Evolutionary conservation across 805 yeast genomes (phyloP).

Genomic region (Kuraishia hungarica): DNA sequence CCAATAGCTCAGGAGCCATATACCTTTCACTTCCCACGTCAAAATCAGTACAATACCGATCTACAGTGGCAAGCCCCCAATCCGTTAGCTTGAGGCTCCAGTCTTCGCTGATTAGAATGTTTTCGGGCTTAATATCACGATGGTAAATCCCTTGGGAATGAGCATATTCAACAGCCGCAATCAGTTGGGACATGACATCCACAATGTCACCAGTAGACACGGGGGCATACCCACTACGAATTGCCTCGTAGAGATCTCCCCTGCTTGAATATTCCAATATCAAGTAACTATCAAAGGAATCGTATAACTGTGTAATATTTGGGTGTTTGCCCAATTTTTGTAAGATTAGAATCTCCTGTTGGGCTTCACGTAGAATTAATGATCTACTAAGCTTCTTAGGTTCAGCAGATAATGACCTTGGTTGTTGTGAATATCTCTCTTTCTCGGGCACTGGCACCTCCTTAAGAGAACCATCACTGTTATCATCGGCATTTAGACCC

Average conservation of each 20-base stretch:
- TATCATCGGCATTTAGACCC: background rate
- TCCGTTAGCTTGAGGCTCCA: conserved; percentile 59
- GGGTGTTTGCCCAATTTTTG: conserved; percentile 34
- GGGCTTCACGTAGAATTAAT: conserved; percentile 44
- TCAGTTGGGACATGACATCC: conserved; percentile 36
- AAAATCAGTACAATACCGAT: conserved; percentile 21
- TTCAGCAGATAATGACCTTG: background rate
- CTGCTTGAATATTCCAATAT: conserved; percentile 56
- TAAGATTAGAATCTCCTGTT: conserved; percentile 44
- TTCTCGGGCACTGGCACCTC: background rate
- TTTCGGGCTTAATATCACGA: conserved; percentile 71
- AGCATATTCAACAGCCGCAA: conserved; percentile 41
- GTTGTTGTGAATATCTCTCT: no score
- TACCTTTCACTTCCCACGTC: conserved; percentile 52
- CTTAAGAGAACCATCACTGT: background rate
- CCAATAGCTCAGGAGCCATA: conserved; percentile 44
- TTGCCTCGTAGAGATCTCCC: conserved; percentile 62
- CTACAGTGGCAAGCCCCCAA: conserved; percentile 58
- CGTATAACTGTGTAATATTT: conserved; percentile 50
- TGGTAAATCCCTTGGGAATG: conserved; percentile 57
- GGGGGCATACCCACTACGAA: conserved; percentile 21
- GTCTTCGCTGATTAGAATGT: conserved; percentile 41
- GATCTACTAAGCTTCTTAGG: conserved; percentile 17
- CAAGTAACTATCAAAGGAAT: conserved; percentile 44
- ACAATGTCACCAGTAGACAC: conserved; percentile 14